These are phyloP conservation scores for Solanum hybrid DNA, from an alignment of 305 asterid species.

Conservation along the genomic window DNA sequence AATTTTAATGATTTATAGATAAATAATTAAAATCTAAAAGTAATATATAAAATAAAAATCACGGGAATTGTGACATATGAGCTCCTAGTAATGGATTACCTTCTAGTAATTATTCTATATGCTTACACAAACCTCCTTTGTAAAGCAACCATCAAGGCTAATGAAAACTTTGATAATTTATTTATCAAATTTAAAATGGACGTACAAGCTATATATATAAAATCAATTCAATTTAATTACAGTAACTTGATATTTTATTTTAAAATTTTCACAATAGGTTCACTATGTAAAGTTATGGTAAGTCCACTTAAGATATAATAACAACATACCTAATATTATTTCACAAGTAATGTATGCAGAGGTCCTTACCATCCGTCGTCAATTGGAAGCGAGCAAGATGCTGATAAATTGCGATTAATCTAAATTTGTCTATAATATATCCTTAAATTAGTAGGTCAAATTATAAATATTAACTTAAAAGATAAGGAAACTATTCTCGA, in stretches of 20 bases:
- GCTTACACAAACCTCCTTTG: background rate
- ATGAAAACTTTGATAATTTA: background rate
- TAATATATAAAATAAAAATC: background rate
- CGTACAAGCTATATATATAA: background rate
- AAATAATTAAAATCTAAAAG: background rate
- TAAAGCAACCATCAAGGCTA: background rate
- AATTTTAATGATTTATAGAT: background rate
- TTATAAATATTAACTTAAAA: background rate
- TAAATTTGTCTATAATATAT: too few relatives aligned
- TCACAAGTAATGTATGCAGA: background rate
- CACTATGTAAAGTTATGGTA: background rate
- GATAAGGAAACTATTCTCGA: background rate
- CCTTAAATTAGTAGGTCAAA: too few relatives aligned
- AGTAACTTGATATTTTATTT: background rate
- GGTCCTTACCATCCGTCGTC: background rate
- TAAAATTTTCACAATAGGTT: background rate
- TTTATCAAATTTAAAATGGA: background rate
- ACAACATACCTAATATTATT: background rate
- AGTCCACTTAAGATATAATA: background rate
- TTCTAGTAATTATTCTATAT: background rate
- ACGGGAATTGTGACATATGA: background rate
- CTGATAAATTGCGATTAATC: background rate
- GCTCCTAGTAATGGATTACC: background rate
- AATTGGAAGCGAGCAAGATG: too few relatives aligned
- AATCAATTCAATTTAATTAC: background rate